Evolutionary conservation across 2,329 filamentous ascomycete species (phyloP).

Genomic region (Trichophyton equinum): DNA sequence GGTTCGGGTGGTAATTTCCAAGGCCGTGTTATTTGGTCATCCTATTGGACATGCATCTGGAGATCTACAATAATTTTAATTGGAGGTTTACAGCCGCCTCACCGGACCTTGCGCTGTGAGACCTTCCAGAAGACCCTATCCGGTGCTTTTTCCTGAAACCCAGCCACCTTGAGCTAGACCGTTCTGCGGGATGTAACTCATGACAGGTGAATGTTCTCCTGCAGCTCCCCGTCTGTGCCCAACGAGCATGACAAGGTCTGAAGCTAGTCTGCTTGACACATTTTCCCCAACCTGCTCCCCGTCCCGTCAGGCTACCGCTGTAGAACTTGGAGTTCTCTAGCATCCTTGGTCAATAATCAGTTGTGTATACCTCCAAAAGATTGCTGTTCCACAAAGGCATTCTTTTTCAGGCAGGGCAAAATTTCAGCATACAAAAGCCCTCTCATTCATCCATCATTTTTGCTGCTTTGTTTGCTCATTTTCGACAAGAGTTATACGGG

Average conservation of each 20-base stretch:
- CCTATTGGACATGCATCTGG: constrained; percentile 1
- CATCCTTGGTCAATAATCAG: constrained; percentile 21
- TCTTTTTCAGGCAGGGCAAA: constrained; percentile 17
- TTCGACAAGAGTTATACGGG: constrained; percentile 14
- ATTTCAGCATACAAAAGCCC: constrained; percentile 8
- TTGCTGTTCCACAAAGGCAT: constrained; percentile 22
- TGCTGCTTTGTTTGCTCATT: constrained; percentile 16
- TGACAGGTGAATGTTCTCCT: constrained; percentile 10
- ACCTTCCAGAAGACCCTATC: constrained; percentile 12
- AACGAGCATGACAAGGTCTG: constrained; percentile 10
- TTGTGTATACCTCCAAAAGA: constrained; percentile 18
- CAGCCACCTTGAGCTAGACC: constrained; percentile 8
- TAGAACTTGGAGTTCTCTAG: constrained; percentile 21
- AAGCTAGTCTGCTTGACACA: constrained; percentile 15
- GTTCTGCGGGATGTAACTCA: constrained; percentile 12
- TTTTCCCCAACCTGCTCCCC: constrained; percentile 12
- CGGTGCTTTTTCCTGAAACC: not conserved
- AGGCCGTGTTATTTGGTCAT: not conserved
- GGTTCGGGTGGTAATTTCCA: not conserved
- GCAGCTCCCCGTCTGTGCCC: constrained; percentile 14
- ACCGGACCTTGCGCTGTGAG: constrained; percentile 3
- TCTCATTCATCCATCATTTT: constrained; percentile 9
- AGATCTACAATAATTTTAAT: not conserved
- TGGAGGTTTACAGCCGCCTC: not conserved
- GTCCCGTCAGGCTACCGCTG: constrained; percentile 15